Evolutionary conservation across 345 rosid species (phyloP), one percentile per base, ranked within the genome.

Genomic region (Mallotus nudiflorus): DNA sequence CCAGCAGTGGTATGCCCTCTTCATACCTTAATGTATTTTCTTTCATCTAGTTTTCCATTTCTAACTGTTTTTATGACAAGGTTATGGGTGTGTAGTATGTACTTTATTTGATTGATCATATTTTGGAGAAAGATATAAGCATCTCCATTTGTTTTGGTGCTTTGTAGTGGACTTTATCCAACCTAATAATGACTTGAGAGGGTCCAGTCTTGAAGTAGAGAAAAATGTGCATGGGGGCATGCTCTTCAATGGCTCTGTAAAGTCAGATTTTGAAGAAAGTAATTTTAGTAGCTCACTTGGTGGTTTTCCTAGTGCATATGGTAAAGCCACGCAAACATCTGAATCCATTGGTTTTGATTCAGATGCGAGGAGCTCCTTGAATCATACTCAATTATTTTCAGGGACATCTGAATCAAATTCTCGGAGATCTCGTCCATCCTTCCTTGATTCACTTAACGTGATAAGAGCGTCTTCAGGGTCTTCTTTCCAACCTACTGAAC

Each of bases 371-470:
- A 85, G 79, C 83, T 81, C 87, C 62, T 73, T 75, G 22, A 71
- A 77, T 75, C 57, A 73, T 19, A 58, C 75, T 4, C 62, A 87
- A 9, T 68, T 53, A 66, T 12, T 82, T 78, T 54, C 82, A 19
- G 80, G 80, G 49, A 50, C 77, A 71, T 82, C 59, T 81, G 96
- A 92, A 71, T 66, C 87, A 31, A 85, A 48, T 73, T 79, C 82
- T 68, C 67, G 85, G 79, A 91, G 85, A 84, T 82, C 86, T 65
- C 90, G 97, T 48, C 91, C 97, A 35, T 96, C 99, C 56, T 91
- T 92, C 78, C 91, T 92, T 63, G 98, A 92, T 85, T 85, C 96
- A 66, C 85, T 96, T 61, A 87, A 89, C 50, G 78, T 85, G 63
- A 46, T 88, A 14, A 87, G 86, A 81, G 77, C 81, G 71, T 66